Percentiles rank a stretch among this genome's conserved stretches.
phyloP scores from a whole-genome alignment of 176 grass and related monocot species.

The Cenchrus americanus region DNA sequence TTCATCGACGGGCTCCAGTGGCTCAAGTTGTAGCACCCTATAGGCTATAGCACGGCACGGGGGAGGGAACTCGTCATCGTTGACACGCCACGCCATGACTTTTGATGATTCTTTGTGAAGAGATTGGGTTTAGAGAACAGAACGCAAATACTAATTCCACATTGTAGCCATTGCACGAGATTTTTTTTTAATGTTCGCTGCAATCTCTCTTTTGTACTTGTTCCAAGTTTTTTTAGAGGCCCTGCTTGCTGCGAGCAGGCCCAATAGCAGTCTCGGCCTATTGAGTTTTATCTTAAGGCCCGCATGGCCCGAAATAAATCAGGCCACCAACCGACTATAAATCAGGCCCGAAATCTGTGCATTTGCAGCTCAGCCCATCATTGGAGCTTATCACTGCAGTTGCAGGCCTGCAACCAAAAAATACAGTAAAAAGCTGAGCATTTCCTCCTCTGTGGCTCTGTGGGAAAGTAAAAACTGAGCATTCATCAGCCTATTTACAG shows the following conservation, averaged over 20 bases:
- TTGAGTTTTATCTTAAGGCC: too few relatives aligned
- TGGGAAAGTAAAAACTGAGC: too few relatives aligned
- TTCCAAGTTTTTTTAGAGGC: too few relatives aligned
- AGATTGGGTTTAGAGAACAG: background rate
- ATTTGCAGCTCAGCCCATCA: background rate
- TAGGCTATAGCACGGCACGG: too few relatives aligned
- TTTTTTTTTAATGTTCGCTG: background rate
- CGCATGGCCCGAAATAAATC: too few relatives aligned
- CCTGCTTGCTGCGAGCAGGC: background rate
- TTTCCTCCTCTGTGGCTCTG: too few relatives aligned
- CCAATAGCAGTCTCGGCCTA: background rate
- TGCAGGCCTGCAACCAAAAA: background rate
- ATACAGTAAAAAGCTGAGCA: background rate
- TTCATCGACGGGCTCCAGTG: slow-evolving; percentile 88
- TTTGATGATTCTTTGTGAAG: background rate
- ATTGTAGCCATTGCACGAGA: background rate
- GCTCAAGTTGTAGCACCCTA: slow-evolving; percentile 58
- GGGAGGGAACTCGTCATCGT: too few relatives aligned
- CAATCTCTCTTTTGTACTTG: background rate
- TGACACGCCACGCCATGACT: background rate
- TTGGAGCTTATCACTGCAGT: background rate
- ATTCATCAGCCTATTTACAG: background rate
- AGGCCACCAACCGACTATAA: too few relatives aligned
- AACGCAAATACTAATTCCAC: background rate
- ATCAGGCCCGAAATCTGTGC: too few relatives aligned